Evolutionary conservation across 2,329 filamentous ascomycete species (phyloP).

Genomic region (Cladosporium sp.): DNA sequence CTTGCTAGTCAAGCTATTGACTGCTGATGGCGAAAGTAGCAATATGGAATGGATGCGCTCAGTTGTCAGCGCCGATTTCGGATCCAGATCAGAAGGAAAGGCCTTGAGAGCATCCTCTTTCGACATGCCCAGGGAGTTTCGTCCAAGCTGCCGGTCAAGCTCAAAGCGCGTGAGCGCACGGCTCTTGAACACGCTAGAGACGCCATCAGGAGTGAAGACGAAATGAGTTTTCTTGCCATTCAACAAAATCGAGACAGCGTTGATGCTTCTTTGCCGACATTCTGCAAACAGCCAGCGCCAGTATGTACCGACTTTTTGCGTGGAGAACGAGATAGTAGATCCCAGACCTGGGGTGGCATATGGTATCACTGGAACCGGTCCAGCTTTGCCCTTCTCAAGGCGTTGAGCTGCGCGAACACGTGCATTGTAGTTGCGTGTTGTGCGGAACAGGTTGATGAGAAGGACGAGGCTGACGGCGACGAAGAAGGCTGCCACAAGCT

Average conservation of each 20-base stretch:
- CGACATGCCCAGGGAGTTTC: slow-evolving; percentile 18
- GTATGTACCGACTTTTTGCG: slow-evolving; percentile 19
- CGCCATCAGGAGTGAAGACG: slow-evolving; percentile 19
- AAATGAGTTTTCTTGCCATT: slow-evolving; percentile 18
- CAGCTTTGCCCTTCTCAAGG: background rate
- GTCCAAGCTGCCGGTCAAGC: slow-evolving; percentile 19
- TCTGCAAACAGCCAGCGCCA: slow-evolving; percentile 15
- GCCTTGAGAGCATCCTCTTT: slow-evolving; percentile 17
- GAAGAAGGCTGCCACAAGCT: background rate
- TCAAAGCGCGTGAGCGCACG: slow-evolving; percentile 15
- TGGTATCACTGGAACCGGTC: slow-evolving; percentile 16
- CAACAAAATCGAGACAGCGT: slow-evolving; percentile 20
- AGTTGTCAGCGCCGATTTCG: slow-evolving; percentile 11
- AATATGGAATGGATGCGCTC: slow-evolving; percentile 17
- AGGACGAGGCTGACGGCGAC: slow-evolving; percentile 5
- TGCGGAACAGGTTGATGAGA: slow-evolving; percentile 6
- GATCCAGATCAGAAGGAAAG: slow-evolving; percentile 15
- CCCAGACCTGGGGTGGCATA: slow-evolving; percentile 22
- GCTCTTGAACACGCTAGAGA: slow-evolving; percentile 18
- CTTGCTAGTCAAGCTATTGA: slow-evolving; percentile 16
- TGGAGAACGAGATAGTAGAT: slow-evolving; percentile 18
- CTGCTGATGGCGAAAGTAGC: slow-evolving; percentile 14
- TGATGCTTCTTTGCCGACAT: slow-evolving; percentile 6
- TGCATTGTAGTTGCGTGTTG: slow-evolving; percentile 3
- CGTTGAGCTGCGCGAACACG: background rate